Base-by-base conservation (phyloP, 108 stramenopile genomes). In the Cyclostephanos tholiformis region DNA sequence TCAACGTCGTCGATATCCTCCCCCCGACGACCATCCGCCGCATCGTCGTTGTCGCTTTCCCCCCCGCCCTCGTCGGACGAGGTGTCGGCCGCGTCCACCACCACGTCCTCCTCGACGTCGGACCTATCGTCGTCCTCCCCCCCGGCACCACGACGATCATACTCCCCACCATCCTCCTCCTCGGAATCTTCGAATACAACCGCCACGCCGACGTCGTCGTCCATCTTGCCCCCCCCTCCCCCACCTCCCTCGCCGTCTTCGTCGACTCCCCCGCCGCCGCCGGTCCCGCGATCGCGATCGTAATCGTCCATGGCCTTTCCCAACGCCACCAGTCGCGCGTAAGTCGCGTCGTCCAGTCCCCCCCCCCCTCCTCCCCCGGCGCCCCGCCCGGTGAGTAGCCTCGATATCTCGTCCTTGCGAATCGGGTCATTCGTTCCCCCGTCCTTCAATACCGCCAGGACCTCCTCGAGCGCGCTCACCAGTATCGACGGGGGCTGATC, bases 131-230 rank as follows among this genome's bases (percentile, higher is more conserved):
- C 83, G 8, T 79, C 89, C 55, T 90, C 85, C 39, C 95, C 87
- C 27, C 57, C 57, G 1, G 23, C 23, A 17, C 27, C 29, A 12
- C 79, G 46, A 17, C 23, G 56, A 63, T 72, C 59, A 16, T 51
- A 41, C 0, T 43, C 30, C 26, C 64, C 72, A 17, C 91, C 89
- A 14, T 87, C 80, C 63, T 92, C 94, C 35, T 93, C 94, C n/a
- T 92, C 95, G 48, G 96, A 96, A 66, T 97, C 93, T 71, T 96
- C 95, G 74, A 99, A 98, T 0, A 98, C 96, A 9, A 99, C 98
- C 1, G 97, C 96, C 48, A 98, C 99, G 46, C 97, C 97, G 89
- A 97, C 98, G 65, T 98, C 96, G 59, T 95, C 95, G 67, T 98
- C 96, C 49, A 95, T 71, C 25, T 46, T 60, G 30, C 39, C 67